Conservation (phyloP, 2,329 filamentous ascomycete species). For the Elsinoe perseae region DNA sequence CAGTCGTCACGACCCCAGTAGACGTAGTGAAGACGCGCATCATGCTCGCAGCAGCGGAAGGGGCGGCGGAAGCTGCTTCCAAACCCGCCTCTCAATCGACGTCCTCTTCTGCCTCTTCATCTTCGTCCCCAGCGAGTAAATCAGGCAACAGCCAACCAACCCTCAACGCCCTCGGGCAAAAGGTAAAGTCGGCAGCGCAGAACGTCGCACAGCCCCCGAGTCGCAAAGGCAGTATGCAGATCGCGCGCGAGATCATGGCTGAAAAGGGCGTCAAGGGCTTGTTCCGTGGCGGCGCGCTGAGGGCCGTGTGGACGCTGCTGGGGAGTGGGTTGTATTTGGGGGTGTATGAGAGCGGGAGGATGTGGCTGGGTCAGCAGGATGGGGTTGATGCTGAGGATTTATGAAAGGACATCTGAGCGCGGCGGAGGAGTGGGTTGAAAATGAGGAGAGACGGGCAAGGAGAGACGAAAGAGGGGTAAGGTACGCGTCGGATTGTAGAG, state of each 20-base stretch:
- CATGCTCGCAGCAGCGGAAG: constrained; percentile 60
- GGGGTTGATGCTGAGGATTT: constrained; percentile 36
- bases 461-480: neutral
- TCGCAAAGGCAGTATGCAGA: constrained; percentile 43
- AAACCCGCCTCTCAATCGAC: constrained; percentile 20
- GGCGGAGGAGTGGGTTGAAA: neutral
- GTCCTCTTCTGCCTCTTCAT: neutral
- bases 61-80: constrained; percentile 22
- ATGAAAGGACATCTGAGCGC: no score
- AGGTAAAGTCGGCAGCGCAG: constrained; percentile 28
- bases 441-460: neutral
- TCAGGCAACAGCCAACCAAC: constrained; percentile 16
- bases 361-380: constrained; percentile 39
- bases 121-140: neutral
- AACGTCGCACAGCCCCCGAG: constrained; percentile 28
- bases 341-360: constrained; percentile 72
- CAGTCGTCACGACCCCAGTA: constrained; percentile 76
- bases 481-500: no score
- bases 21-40: constrained; percentile 87
- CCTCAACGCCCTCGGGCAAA: constrained; percentile 37
- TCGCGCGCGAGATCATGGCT: constrained; percentile 57
- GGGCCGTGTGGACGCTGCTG: constrained; percentile 72
- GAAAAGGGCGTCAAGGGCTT: constrained; percentile 65
- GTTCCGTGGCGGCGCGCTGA: constrained; percentile 66
- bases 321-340: constrained; percentile 79